Conservation (phyloP, 352 stramenopile genomes). For the Globisporangium echinulatum region DNA sequence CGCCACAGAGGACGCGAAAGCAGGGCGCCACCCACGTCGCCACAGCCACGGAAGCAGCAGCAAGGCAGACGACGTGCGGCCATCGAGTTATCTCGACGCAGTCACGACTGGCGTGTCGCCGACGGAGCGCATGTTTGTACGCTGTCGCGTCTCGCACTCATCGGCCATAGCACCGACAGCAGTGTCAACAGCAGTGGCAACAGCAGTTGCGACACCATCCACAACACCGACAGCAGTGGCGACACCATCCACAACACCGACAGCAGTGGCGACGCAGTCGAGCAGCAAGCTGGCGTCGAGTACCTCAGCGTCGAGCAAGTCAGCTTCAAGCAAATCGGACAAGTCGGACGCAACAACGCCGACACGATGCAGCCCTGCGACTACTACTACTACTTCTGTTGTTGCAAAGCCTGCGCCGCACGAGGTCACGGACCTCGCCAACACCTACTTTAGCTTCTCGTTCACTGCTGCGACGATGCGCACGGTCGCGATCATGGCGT, state of each 20-base stretch:
- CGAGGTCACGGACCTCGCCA: slow-evolving; percentile 10
- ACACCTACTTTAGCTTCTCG: slow-evolving; percentile 14
- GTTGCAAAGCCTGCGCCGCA: not conserved
- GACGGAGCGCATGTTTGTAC: not conserved
- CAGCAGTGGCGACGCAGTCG: not conserved
- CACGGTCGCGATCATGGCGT: slow-evolving; percentile 13
- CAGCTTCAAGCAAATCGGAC: not conserved
- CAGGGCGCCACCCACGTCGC: not conserved
- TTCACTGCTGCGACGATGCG: slow-evolving; percentile 12
- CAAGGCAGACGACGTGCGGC: slow-evolving; percentile 2
- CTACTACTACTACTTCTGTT: not conserved
- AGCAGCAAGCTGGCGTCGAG: no score
- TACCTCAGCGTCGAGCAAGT: not conserved
- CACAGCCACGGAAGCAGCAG: not conserved
- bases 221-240: not conserved
- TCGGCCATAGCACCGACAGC: not conserved
- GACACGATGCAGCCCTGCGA: not conserved
- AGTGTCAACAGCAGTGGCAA: not conserved
- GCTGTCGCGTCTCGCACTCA: not conserved
- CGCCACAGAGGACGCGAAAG: not conserved
- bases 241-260: not conserved
- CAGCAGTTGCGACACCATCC: not conserved
- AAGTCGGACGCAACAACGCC: no score
- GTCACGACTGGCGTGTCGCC: not conserved
- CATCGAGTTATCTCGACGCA: not conserved